Conservation (phyloP, 768 basidiomycete genomes). For the Fomitopsis pulvina region DNA sequence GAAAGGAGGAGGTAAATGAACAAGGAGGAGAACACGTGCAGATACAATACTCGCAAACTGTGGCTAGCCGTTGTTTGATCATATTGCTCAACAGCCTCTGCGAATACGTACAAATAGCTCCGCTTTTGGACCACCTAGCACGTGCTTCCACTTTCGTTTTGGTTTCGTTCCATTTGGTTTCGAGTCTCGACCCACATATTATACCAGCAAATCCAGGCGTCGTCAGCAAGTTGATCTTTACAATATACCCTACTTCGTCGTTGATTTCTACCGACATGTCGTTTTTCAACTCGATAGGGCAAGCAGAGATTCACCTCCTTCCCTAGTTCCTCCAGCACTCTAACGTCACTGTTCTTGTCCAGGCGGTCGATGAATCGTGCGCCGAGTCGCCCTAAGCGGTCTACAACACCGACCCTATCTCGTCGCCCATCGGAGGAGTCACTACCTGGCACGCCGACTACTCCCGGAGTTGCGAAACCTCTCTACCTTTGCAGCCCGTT, state of each 20-base stretch:
- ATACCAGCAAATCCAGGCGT: too few species aligned
- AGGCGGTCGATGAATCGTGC: conserved; percentile 74
- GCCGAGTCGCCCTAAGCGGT: conserved; percentile 63
- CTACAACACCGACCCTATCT: conserved; percentile 68
- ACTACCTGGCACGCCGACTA: conserved; percentile 34
- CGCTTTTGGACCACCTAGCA: not conserved
- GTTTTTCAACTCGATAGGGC: conserved; percentile 82
- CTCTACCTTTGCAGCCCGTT: conserved; percentile 93
- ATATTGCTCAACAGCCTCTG: conserved; percentile 18
- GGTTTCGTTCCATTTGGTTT: not conserved
- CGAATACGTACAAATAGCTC: conserved; percentile 17
- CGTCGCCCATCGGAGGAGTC: conserved; percentile 42
- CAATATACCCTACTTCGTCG: not conserved
- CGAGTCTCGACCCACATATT: too few species aligned
- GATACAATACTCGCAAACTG: conserved; percentile 12
- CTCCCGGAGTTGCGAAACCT: conserved; percentile 47
- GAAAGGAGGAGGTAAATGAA: conserved; percentile 6
- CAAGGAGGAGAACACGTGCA: not conserved
- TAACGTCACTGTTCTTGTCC: conserved; percentile 5
- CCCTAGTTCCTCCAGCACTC: conserved; percentile 4
- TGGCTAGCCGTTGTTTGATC: conserved; percentile 15
- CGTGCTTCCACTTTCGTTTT: not conserved
- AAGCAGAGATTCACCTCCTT: conserved; percentile 19
- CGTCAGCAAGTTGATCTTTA: too few species aligned
- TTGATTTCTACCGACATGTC: conserved; percentile 43